Base-by-base conservation (phyloP, 768 basidiomycete genomes). In the Xerocomellus dryophilus region DNA sequence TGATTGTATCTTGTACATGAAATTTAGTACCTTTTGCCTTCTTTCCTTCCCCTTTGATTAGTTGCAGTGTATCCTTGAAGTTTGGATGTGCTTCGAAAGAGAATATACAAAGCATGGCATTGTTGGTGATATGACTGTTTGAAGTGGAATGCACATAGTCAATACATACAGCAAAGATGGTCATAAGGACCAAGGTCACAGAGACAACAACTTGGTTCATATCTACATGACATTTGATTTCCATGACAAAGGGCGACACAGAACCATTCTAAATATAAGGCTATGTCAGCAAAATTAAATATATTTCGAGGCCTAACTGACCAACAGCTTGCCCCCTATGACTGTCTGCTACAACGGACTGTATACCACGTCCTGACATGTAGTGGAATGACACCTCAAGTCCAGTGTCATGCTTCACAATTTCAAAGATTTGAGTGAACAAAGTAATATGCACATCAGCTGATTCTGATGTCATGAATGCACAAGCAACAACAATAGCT, bases 301-400 rank as follows among this genome's bases (percentile, higher is more conserved):
- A 36, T 36, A 36, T 36, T 36, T 36, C 17, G 17, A 17, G n/a
- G 14, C 35, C 7, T 36, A 36, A 15, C 27, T 14, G 36, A 57
- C 56, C 47, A 17, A 57, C 36, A 2, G 51, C 56, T 15, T 57
- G 51, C 5, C 51, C 43, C 12, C 15, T 5, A 14, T 57, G 51
- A 29, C 45, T 34, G 36, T 57, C 47, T 5, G 51, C 56, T 3
- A 58, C 38, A 6, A 58, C 11, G 4, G 56, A 50, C 34, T 54
- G n/a, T 18, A 58, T 53, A 3, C 44, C 57, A 23, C 11, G 5
- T 15, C 45, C 44, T 0, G 1, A 1, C 1, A 54, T 58, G 15
- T 54, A 44, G 0, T 46, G 14, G 8, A 58, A 58, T 38, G 29
- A 3, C 0, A 50, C 14, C 0, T 20, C 2, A 25, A 48, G 9